Percentiles rank a stretch among this genome's conserved stretches.
Evolutionary conservation across 1,284 basidiomycete species (phyloP).

Genomic region (Wallemia ichthyophaga): DNA sequence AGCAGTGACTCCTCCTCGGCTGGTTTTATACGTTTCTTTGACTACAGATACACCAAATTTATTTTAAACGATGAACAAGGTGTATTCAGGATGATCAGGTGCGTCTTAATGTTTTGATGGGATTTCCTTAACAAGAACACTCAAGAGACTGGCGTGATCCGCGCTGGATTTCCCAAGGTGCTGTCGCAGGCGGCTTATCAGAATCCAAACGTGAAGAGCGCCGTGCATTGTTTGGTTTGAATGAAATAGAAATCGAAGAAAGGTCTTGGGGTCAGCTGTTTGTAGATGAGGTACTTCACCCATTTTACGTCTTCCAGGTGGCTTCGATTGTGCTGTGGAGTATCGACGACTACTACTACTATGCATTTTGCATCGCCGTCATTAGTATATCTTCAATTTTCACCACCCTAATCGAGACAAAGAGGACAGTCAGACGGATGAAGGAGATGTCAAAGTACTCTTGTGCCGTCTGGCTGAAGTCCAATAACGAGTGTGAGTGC

Average conservation of each 20-base stretch:
- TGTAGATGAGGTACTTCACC: slow-evolving; percentile 82
- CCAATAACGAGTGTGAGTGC: slow-evolving; percentile 40
- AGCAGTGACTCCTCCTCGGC: slow-evolving; percentile 13
- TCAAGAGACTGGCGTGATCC: slow-evolving; percentile 73
- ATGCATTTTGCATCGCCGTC: slow-evolving; percentile 84
- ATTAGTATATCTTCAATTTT: slow-evolving; percentile 65
- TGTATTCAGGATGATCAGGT: slow-evolving; percentile 55
- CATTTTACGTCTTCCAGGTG: slow-evolving; percentile 95
- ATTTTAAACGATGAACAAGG: slow-evolving; percentile 58
- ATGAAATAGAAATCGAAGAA: slow-evolving; percentile 68
- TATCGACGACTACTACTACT: slow-evolving; percentile 61
- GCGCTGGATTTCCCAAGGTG: slow-evolving; percentile 31
- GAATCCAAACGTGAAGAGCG: slow-evolving; percentile 31
- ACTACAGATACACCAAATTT: slow-evolving; percentile 62
- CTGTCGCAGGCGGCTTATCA: slow-evolving; percentile 33
- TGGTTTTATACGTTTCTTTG: slow-evolving; percentile 28
- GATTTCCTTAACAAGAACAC: slow-evolving; percentile 1
- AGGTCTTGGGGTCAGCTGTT: slow-evolving; percentile 56
- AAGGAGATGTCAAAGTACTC: slow-evolving; percentile 82
- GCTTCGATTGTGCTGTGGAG: slow-evolving; percentile 85
- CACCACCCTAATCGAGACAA: slow-evolving; percentile 74
- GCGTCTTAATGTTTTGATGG: slow-evolving; percentile 7
- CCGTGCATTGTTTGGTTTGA: slow-evolving; percentile 44
- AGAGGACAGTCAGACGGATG: slow-evolving; percentile 79
- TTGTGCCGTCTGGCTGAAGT: slow-evolving; percentile 43